These are phyloP conservation scores for Gomphus sp. DNA, from an alignment of 1,284 basidiomycete species.

Conservation along the genomic window DNA sequence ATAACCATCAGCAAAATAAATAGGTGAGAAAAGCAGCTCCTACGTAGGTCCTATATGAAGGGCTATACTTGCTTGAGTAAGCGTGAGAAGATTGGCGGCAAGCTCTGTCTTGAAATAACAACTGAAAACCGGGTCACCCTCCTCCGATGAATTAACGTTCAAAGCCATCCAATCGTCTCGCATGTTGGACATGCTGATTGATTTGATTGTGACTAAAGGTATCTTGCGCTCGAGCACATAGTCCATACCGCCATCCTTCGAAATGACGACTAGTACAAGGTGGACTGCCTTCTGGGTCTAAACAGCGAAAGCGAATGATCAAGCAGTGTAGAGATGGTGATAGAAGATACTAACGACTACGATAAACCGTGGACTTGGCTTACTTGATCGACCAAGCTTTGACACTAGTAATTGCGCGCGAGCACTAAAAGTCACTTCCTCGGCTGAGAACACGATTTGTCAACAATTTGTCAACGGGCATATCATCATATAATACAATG, in stretches of 20 bases:
- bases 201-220: conserved; percentile 78
- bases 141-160: conserved; percentile 74
- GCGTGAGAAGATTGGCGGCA: conserved; percentile 70
- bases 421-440: conserved; percentile 84
- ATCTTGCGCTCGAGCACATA: conserved; percentile 83
- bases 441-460: conserved; percentile 31
- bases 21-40: conserved; percentile 22
- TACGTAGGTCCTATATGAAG: conserved; percentile 73
- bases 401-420: conserved; percentile 81
- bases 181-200: conserved; percentile 79
- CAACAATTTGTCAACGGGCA: too few relatives aligned
- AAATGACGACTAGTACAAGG: conserved; percentile 58
- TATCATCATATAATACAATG: background rate
- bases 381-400: conserved; percentile 83
- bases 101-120: conserved; percentile 98
- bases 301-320: background rate
- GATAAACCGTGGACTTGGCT: conserved; percentile 86
- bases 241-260: conserved; percentile 56
- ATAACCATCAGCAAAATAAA: conserved; percentile 11
- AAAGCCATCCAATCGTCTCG: conserved; percentile 91
- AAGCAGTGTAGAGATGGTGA: too few relatives aligned
- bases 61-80: conserved; percentile 72
- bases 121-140: conserved; percentile 92
- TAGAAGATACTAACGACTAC: conserved; percentile 56
- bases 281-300: conserved; percentile 88